phyloP scores from a whole-genome alignment of 768 basidiomycete genomes.

The Lactarius pseudohatsudake region DNA sequence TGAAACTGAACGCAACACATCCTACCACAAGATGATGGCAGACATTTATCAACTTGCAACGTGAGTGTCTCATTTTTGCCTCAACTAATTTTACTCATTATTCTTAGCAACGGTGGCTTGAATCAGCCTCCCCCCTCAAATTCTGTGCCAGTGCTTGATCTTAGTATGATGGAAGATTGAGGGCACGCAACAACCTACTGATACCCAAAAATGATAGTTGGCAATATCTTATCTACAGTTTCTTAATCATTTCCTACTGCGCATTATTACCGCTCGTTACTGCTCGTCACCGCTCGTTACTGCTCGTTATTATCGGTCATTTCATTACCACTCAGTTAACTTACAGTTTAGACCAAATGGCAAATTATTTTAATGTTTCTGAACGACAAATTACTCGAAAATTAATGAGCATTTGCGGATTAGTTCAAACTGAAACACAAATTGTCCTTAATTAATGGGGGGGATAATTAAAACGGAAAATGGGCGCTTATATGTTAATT shows the following conservation, averaged over 20 bases:
- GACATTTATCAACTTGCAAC: not conserved
- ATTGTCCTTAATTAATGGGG: not conserved
- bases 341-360: no score
- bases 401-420: not conserved
- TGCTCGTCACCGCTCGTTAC: no score
- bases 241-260: no score
- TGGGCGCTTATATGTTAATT: not conserved
- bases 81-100: not conserved
- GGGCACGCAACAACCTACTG: no score
- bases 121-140: no score
- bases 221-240: no score
- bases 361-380: not conserved
- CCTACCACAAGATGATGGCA: not conserved
- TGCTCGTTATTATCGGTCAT: no score
- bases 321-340: no score
- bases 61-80: not conserved
- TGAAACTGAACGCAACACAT: no score
- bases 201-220: no score
- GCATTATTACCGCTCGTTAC: no score
- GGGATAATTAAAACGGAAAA: not conserved
- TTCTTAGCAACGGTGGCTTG: not conserved
- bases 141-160: not conserved
- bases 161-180: not conserved
- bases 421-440: no score
- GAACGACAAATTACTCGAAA: not conserved